phyloP scores from a whole-genome alignment of 306 rosid genomes.

The Vigna angularis region DNA sequence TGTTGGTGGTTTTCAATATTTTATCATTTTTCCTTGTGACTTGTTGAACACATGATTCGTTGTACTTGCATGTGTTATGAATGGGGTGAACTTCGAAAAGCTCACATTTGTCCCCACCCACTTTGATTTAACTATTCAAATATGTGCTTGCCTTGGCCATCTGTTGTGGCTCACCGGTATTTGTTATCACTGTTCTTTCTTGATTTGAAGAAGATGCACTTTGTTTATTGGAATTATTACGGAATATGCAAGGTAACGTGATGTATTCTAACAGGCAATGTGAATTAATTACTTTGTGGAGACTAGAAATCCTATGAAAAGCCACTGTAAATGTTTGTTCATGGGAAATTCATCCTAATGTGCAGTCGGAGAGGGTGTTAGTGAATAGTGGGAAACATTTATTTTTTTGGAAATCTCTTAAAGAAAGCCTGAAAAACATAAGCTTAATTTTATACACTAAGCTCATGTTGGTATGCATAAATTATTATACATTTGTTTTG shows the following conservation, averaged over 20 bases:
- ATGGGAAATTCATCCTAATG: conserved; percentile 10
- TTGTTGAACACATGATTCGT: background rate
- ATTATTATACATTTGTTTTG: background rate
- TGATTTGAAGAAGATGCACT: background rate
- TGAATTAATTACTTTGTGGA: conserved; percentile 21
- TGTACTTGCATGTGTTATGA: background rate
- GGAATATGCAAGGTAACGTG: background rate
- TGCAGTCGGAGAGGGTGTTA: background rate
- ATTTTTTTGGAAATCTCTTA: background rate
- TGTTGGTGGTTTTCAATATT: background rate
- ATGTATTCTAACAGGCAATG: conserved; percentile 16
- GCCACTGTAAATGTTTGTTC: background rate
- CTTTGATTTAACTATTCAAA: conserved; percentile 27
- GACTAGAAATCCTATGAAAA: conserved; percentile 5
- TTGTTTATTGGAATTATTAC: conserved; percentile 3
- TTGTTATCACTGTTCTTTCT: background rate
- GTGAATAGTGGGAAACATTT: background rate
- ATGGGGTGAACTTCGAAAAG: background rate
- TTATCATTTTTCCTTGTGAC: conserved; percentile 7
- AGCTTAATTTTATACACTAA: background rate
- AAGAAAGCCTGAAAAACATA: background rate
- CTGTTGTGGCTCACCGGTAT: conserved; percentile 19
- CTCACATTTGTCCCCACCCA: conserved; percentile 8
- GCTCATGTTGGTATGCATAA: background rate
- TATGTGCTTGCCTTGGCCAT: background rate